These are phyloP conservation scores for Maudiozyma serrabonitensis DNA, from an alignment of 805 yeast genomes.

Conservation along the genomic window DNA sequence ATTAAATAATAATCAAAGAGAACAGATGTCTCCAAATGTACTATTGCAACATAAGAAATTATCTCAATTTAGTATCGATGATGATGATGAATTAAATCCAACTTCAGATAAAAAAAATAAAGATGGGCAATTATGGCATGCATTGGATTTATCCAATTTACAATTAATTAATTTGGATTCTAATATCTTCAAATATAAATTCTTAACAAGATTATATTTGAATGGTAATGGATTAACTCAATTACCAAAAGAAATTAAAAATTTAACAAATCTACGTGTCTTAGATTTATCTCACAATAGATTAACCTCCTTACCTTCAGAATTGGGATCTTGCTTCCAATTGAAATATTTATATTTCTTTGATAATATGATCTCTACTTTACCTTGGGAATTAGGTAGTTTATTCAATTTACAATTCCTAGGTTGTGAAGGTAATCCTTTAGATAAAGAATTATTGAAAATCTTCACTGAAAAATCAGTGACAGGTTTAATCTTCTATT, in stretches of 20 bases:
- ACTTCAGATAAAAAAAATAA: slow-evolving; percentile 10
- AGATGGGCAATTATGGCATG: slow-evolving; percentile 87
- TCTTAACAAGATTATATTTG: slow-evolving; percentile 76
- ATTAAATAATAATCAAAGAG: slow-evolving; percentile 17
- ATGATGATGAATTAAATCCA: slow-evolving; percentile 38
- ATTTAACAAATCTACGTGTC: slow-evolving; percentile 64
- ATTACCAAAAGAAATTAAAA: slow-evolving; percentile 59
- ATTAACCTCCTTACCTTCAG: slow-evolving; percentile 65
- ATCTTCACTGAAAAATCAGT: slow-evolving; percentile 76
- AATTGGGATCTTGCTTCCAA: slow-evolving; percentile 73
- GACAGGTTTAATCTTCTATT: slow-evolving; percentile 64
- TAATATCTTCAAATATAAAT: slow-evolving; percentile 68
- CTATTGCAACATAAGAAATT: slow-evolving; percentile 33
- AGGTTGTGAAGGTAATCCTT: slow-evolving; percentile 90
- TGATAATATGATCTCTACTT: slow-evolving; percentile 66
- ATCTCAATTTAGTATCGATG: slow-evolving; percentile 34
- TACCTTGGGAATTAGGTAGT: slow-evolving; percentile 82
- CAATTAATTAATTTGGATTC: slow-evolving; percentile 63
- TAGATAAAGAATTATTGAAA: slow-evolving; percentile 54
- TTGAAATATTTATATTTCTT: slow-evolving; percentile 76
- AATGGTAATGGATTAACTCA: slow-evolving; percentile 70
- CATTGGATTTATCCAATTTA: slow-evolving; percentile 85
- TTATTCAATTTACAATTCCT: slow-evolving; percentile 74
- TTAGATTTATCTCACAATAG: slow-evolving; percentile 78
- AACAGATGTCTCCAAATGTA: slow-evolving; percentile 17